Conservation (phyloP, 2,329 filamentous ascomycete species). For the Trichoderma sp. region DNA sequence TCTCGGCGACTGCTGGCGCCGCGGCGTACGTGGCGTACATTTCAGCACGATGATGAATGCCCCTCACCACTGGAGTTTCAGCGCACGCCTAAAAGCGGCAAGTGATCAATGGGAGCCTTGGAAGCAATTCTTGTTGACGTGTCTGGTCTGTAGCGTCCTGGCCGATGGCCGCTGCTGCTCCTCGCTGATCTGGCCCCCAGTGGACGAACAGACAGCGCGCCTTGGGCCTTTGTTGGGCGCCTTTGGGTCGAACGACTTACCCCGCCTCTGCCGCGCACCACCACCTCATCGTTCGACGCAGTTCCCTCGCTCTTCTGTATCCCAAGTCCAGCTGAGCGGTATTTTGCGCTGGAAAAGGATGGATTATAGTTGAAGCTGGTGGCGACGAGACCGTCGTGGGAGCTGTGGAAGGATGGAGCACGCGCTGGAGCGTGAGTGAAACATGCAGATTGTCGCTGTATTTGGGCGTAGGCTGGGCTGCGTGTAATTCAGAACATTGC, state of each 20-base stretch:
- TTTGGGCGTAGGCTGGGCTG: background rate
- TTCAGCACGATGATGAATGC: slow-evolving; percentile 26
- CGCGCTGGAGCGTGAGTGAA: background rate
- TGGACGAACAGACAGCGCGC: background rate
- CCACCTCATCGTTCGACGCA: background rate
- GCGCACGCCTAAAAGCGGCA: slow-evolving; percentile 20
- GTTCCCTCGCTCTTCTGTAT: background rate
- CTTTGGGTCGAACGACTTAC: background rate
- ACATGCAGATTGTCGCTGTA: background rate
- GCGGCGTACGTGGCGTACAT: slow-evolving; percentile 20
- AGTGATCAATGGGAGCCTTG: background rate
- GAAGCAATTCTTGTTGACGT: background rate
- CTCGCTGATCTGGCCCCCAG: background rate
- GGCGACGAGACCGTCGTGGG: background rate
- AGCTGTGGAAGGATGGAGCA: background rate
- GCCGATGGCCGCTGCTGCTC: background rate
- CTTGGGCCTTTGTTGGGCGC: background rate
- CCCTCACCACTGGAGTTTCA: slow-evolving; percentile 22
- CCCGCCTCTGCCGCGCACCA: slow-evolving; percentile 7
- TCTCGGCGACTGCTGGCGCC: slow-evolving; percentile 6
- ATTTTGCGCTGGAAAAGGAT: background rate
- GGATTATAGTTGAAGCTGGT: background rate
- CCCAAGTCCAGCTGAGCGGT: background rate
- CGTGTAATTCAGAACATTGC: background rate
- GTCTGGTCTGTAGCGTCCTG: background rate